Conservation (phyloP, 2,329 filamentous ascomycete genomes). For the Zymoseptoria passerinii region DNA sequence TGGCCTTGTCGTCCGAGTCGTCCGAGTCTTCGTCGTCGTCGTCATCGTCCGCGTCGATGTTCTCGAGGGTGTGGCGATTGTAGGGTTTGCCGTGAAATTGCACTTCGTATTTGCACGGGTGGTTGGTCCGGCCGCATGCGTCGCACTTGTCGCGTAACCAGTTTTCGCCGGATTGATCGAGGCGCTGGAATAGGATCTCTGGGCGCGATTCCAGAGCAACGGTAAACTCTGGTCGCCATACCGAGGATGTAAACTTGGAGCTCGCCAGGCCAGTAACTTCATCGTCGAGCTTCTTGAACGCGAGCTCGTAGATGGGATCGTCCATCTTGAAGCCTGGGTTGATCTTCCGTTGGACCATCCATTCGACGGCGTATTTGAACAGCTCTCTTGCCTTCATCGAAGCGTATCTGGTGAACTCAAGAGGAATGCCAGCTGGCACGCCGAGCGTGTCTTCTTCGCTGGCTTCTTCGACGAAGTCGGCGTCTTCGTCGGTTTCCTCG, state of each 20-base stretch:
- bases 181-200: constrained; percentile 34
- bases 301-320: constrained; percentile 57
- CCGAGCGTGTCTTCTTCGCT: constrained; percentile 50
- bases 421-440: constrained; percentile 53
- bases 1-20: constrained; percentile 22
- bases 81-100: constrained; percentile 60
- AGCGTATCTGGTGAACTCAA: constrained; percentile 59
- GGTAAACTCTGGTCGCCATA: constrained; percentile 61
- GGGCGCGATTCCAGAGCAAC: constrained; percentile 58
- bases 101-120: constrained; percentile 59
- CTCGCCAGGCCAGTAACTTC: constrained; percentile 59
- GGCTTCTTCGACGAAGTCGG: constrained; percentile 43
- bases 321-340: constrained; percentile 59
- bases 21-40: constrained; percentile 35
- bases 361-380: constrained; percentile 66
- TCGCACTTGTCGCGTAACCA: constrained; percentile 48
- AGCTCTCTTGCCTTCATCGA: constrained; percentile 62
- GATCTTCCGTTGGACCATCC: constrained; percentile 72
- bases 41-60: constrained; percentile 52
- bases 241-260: constrained; percentile 63
- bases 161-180: constrained; percentile 26
- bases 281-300: constrained; percentile 64
- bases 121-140: constrained; percentile 61
- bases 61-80: constrained; percentile 55
- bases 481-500: constrained; percentile 44